These are phyloP conservation scores for Lathyrus tuberosus DNA, from an alignment of 306 rosid species.

Conservation along the genomic window DNA sequence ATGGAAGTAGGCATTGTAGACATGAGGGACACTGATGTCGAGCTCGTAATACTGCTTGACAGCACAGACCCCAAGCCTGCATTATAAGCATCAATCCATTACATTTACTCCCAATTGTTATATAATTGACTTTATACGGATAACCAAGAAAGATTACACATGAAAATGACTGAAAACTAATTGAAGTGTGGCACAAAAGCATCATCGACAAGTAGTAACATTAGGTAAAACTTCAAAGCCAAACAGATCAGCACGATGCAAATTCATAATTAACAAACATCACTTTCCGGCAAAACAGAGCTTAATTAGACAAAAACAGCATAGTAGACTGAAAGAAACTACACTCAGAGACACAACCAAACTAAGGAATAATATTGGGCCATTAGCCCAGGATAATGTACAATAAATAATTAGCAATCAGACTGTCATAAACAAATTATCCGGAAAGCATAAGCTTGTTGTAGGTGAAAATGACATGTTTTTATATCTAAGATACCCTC, in stretches of 20 bases:
- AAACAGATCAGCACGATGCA: constrained; percentile 14
- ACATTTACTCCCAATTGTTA: constrained; percentile 31
- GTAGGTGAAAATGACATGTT: neutral
- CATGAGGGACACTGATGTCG: constrained; percentile 79
- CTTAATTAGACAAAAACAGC: constrained; percentile 22
- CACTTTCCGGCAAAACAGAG: constrained; percentile 16
- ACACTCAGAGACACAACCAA: constrained; percentile 25
- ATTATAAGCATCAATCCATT: constrained; percentile 32
- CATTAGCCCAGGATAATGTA: neutral
- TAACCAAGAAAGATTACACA: neutral
- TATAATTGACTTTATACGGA: constrained; percentile 18
- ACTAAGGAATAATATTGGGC: constrained; percentile 11
- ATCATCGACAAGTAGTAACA: constrained; percentile 7
- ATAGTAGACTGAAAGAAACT: neutral
- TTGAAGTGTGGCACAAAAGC: constrained; percentile 16
- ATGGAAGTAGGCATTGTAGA: constrained; percentile 83
- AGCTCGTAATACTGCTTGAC: constrained; percentile 85
- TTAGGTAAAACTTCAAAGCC: constrained; percentile 18
- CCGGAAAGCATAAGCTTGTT: constrained; percentile 2
- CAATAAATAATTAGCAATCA: constrained; percentile 16
- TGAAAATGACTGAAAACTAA: constrained; percentile 3
- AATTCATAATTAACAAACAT: neutral
- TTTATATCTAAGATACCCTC: constrained; percentile 4
- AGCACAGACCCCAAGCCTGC: constrained; percentile 78
- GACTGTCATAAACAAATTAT: neutral